These are phyloP conservation scores for Eustoma russellianum DNA, from an alignment of 257 asterid genomes.

Conservation along the genomic window DNA sequence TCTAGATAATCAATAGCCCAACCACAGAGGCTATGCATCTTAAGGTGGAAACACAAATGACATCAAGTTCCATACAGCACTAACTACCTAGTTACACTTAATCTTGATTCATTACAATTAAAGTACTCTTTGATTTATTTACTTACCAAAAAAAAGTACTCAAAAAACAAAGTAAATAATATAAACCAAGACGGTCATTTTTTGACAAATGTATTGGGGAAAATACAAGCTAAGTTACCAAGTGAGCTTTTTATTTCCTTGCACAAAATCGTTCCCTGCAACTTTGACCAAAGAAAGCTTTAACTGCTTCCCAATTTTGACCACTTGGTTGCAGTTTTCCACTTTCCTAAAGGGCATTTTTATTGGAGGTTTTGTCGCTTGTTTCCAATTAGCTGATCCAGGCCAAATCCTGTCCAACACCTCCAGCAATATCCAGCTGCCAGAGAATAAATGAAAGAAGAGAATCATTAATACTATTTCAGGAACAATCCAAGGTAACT, in stretches of 20 bases:
- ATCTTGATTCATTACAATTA: too few species aligned
- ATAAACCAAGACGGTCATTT: too few species aligned
- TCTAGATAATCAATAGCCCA: too few species aligned
- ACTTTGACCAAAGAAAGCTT: constrained; percentile 89
- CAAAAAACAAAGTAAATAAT: too few species aligned
- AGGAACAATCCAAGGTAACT: neutral
- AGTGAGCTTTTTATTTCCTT: constrained; percentile 95
- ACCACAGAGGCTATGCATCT: too few species aligned
- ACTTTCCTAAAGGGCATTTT: constrained; percentile 93
- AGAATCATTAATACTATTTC: neutral
- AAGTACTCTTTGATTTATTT: too few species aligned
- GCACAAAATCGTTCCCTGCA: constrained; percentile 93
- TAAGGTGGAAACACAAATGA: too few species aligned
- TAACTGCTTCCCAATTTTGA: constrained; percentile 70
- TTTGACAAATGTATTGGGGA: too few species aligned
- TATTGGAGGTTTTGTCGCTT: constrained; percentile 90
- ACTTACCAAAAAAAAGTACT: too few species aligned
- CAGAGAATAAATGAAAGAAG: neutral
- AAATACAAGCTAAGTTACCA: constrained; percentile 41
- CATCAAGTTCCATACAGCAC: too few species aligned
- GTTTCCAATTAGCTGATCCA: constrained; percentile 86
- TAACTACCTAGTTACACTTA: too few species aligned
- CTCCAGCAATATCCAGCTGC: constrained; percentile 88
- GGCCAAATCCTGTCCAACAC: constrained; percentile 77
- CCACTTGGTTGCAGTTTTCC: constrained; percentile 93